phyloP scores from a whole-genome alignment of 2,329 filamentous ascomycete genomes.

The Lasiodiplodia gonubiensis region DNA sequence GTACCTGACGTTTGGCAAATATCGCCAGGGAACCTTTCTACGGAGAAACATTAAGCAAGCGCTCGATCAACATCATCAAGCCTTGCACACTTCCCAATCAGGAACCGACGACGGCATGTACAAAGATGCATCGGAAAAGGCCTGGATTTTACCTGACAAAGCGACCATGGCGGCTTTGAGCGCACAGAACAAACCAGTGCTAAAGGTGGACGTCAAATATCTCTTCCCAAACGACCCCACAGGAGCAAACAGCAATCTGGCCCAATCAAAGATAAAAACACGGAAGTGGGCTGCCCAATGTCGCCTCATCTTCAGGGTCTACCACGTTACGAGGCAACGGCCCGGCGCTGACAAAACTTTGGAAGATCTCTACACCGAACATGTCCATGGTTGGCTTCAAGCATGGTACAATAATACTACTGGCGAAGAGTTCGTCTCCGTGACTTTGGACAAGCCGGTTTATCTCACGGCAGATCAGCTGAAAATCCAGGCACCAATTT shows the following conservation, averaged over 20 bases:
- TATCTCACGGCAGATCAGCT: slow-evolving; percentile 34
- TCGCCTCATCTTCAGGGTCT: slow-evolving; percentile 29
- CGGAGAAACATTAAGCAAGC: slow-evolving; percentile 36
- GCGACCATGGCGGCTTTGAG: slow-evolving; percentile 37
- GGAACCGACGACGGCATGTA: slow-evolving; percentile 1
- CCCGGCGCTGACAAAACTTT: not conserved
- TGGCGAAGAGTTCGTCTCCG: slow-evolving; percentile 8
- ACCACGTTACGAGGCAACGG: slow-evolving; percentile 34
- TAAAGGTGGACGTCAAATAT: slow-evolving; percentile 31
- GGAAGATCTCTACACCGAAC: slow-evolving; percentile 38
- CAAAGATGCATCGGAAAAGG: not conserved
- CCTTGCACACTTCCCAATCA: slow-evolving; percentile 21
- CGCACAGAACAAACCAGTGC: slow-evolving; percentile 26
- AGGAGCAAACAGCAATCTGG: not conserved
- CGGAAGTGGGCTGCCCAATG: not conserved
- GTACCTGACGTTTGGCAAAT: slow-evolving; percentile 37
- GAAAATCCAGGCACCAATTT: not conserved
- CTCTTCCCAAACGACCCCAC: not conserved
- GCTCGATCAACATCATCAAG: slow-evolving; percentile 34
- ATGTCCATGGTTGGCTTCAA: slow-evolving; percentile 26
- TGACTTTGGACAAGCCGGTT: slow-evolving; percentile 29
- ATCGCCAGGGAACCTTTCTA: slow-evolving; percentile 36
- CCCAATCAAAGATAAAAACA: not conserved
- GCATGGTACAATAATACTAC: not conserved
- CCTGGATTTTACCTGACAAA: slow-evolving; percentile 38